Base-by-base conservation (phyloP, 805 yeast species). In the Saccharomyces mikatae region DNA sequence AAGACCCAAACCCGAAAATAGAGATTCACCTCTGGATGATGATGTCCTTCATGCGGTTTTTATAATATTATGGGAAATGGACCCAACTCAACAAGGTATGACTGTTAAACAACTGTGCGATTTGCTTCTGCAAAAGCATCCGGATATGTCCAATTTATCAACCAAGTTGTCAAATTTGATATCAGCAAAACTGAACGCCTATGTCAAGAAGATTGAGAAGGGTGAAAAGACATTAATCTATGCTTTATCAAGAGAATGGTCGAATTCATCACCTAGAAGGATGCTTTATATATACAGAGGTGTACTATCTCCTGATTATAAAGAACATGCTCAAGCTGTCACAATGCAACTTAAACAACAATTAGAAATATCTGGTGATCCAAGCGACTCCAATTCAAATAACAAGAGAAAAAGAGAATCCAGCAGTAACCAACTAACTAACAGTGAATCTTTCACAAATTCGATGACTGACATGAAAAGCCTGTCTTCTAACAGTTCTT, bases 61-160 rank as follows among this genome's bases (percentile, higher is more conserved):
- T 64, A 78, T 81, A 54, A 86, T 87, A 50, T 70, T 87, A 55
- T 85, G 74, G 69, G 91, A 85, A 56, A 74, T 78, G 58, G 96
- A 87, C 65, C 71, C 84, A 1, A 79, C 78, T 52, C 84, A 87
- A 51, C 76, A 78, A 56, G 96, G 96, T 59, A 86, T 87, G 90
- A 87, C 96, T n/a, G 96, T 87, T 31, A 87, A 87, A 65, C 95
- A 87, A 66, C 80, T 87, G 56, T 87, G 95, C 71, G 96, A 87
- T 68, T 79, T 84, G 54, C 74, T 87, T 49, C 74, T 83, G 50
- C 88, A 82, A 54, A 78, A 80, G 61, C 92, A 87, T 67, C 95
- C 95, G 1, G 90, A 86, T 50, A 87, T 87, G 90, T 87, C 90
- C 4, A 86, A 82, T 56, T 70, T 87, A 56, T 84, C 90, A 2